Evolutionary conservation across 345 rosid genomes (phyloP), one percentile per base, ranked within the genome.

Genomic region (Microthlaspi erraticum): DNA sequence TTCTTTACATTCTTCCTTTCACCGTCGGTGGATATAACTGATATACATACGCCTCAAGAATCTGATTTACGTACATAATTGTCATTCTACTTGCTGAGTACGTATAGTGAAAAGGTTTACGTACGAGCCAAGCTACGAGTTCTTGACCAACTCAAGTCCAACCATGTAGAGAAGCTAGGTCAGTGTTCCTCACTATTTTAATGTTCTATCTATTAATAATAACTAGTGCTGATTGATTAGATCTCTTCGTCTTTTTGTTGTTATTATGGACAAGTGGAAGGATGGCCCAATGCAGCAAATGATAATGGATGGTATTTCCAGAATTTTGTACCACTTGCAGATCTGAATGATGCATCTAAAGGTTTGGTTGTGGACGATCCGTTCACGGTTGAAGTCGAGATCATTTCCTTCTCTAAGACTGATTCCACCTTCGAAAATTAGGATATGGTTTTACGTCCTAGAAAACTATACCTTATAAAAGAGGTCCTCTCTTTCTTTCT

Each of bases 291-390:
- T 61, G 62, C 37, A 52, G 10, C 61, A 32, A n/a, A 32, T 18
- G 19, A 48, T 48, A 48, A 10, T 48, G 75, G 75, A 71, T 71
- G 75, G 68, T 68, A 68, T 32, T 51, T 41, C 37, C 18, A 61
- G 43, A 20, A 71, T 43, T 61, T 71, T 33, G 44, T 71, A 61
- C 37, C 45, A 31, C 44, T 71, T 18, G 44, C 54, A n/a, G 75
- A 71, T 33, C 51, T 71, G n/a, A 45, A 52, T 51, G 59, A 71
- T 19, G 13, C 23, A 14, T 18, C 61, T 10, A 71, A 42, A 71
- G 68, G 75, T 71, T 71, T 71, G 6, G 17, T 71, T 7, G 61
- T 71, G 10, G 36, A 61, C 3, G 75, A 61, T 18, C 1, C 29
- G 16, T 16, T 71, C 29, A 8, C 41, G 23, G 43, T 71, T 32